Conservation (phyloP, 2,329 filamentous ascomycete genomes). For the Aspergillus tamarii region DNA sequence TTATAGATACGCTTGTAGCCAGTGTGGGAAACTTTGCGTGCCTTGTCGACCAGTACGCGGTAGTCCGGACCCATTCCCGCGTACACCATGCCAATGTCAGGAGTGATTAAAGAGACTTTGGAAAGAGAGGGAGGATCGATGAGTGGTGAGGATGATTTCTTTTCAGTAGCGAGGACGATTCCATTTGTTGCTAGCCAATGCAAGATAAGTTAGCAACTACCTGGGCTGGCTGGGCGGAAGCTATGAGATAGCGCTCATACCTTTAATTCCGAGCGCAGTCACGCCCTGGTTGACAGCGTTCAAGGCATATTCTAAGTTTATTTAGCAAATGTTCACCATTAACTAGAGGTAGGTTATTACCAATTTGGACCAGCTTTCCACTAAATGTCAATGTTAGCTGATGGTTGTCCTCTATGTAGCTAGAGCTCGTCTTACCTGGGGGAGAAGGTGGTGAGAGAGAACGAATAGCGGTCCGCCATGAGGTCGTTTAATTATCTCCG, state of each 20-base stretch:
- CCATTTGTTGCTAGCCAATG: constrained; percentile 83
- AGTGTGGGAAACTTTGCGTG: constrained; percentile 96
- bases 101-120: constrained; percentile 97
- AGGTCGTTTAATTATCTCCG: constrained; percentile 31
- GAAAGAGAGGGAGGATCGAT: constrained; percentile 93
- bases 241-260: constrained; percentile 51
- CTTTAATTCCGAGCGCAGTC: constrained; percentile 97
- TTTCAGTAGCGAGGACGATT: constrained; percentile 97
- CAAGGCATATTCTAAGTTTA: constrained; percentile 83
- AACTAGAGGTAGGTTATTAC: constrained; percentile 50
- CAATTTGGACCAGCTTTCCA: constrained; percentile 99
- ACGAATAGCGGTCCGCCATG: constrained; percentile 99
- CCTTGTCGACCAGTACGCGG: constrained; percentile 94
- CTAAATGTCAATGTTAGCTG: constrained; percentile 60
- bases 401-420: constrained; percentile 9
- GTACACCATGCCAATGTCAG: constrained; percentile 99
- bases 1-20: constrained; percentile 99
- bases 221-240: background rate
- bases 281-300: constrained; percentile 99
- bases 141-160: constrained; percentile 97
- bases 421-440: constrained; percentile 69
- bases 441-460: constrained; percentile 99
- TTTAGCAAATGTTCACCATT: constrained; percentile 21
- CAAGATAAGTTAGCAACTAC: constrained; percentile 19
- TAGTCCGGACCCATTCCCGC: constrained; percentile 99